Percentiles rank a stretch among this genome's conserved stretches.
Conservation (phyloP, 2,329 filamentous ascomycete species). For the Claviceps cyperi region DNA sequence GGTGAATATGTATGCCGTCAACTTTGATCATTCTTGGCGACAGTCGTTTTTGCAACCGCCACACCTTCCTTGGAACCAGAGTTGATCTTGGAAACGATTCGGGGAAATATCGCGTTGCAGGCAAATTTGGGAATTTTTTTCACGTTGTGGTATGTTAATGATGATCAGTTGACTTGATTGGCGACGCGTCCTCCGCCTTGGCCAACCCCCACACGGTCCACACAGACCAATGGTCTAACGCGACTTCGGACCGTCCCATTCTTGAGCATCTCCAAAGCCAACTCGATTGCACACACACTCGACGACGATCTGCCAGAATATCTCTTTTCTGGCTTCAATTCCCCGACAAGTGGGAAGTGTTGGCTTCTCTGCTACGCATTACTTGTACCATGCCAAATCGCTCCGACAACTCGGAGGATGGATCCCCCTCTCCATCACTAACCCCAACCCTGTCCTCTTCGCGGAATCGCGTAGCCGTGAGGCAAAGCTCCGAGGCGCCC, state of each 20-base stretch:
- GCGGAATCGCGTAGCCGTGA: constrained; percentile 12
- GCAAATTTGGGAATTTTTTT: too few species aligned
- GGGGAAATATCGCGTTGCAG: too few species aligned
- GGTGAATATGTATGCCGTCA: too few species aligned
- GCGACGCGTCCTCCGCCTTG: background rate
- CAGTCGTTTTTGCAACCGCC: too few species aligned
- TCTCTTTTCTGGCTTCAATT: too few species aligned
- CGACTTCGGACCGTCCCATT: background rate
- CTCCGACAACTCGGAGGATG: constrained; percentile 8
- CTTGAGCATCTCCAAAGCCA: background rate
- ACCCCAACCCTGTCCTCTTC: constrained; percentile 9
- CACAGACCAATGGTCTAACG: background rate
- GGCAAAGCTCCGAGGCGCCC: constrained; percentile 12
- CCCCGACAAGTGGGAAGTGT: too few species aligned
- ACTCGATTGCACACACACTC: background rate
- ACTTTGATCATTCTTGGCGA: too few species aligned
- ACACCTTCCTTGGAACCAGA: too few species aligned
- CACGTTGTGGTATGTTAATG: too few species aligned
- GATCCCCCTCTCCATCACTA: constrained; percentile 9
- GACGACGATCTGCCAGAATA: too few species aligned
- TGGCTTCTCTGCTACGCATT: background rate
- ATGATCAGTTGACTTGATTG: background rate
- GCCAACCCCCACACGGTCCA: background rate
- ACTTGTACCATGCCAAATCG: constrained; percentile 13
- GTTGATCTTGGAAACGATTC: too few species aligned